phyloP scores from a whole-genome alignment of 192 early-diverging fungal genomes.

The Kappamyces sp. region DNA sequence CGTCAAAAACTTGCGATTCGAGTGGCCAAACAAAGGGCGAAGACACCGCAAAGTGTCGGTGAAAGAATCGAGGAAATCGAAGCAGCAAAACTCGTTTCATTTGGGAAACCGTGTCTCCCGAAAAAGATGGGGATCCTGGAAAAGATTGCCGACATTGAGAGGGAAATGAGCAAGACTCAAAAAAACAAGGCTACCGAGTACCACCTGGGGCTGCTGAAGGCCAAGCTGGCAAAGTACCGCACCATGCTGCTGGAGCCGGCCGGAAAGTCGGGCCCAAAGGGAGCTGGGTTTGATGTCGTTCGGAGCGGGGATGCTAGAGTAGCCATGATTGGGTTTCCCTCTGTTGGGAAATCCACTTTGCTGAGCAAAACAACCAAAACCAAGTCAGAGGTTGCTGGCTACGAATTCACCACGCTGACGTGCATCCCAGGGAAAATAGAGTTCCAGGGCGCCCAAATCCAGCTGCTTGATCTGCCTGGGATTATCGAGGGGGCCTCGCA shows the following conservation, averaged over 20 bases:
- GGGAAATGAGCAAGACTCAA: constrained; percentile 88
- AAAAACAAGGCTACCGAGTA: constrained; percentile 99
- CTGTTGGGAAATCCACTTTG: constrained; percentile 97
- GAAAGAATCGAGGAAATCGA: no score
- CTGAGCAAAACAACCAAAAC: constrained; percentile 88
- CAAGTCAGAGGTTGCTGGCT: constrained; percentile 77
- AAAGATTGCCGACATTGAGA: constrained; percentile 86
- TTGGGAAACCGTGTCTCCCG: no score
- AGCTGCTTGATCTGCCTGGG: constrained; percentile 96
- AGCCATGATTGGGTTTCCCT: constrained; percentile 95
- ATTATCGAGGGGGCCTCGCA: constrained; percentile 97
- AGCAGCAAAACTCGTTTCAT: no score
- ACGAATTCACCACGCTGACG: constrained; percentile 96
- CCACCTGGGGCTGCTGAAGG: constrained; percentile 96
- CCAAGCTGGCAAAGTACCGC: constrained; percentile 70
- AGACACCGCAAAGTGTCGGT: no score
- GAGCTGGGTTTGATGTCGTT: constrained; percentile 96
- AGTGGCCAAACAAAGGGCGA: no score
- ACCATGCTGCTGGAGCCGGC: constrained; percentile 43
- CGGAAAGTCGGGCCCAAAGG: constrained; percentile 44
- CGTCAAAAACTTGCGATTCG: no score
- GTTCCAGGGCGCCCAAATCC: constrained; percentile 93
- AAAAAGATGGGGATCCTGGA: constrained; percentile 34
- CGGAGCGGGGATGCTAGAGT: constrained; percentile 94
- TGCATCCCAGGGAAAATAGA: constrained; percentile 94